Evolutionary conservation across 495 filamentous ascomycete species (phyloP).

Genomic region (Cetradonia linearis): DNA sequence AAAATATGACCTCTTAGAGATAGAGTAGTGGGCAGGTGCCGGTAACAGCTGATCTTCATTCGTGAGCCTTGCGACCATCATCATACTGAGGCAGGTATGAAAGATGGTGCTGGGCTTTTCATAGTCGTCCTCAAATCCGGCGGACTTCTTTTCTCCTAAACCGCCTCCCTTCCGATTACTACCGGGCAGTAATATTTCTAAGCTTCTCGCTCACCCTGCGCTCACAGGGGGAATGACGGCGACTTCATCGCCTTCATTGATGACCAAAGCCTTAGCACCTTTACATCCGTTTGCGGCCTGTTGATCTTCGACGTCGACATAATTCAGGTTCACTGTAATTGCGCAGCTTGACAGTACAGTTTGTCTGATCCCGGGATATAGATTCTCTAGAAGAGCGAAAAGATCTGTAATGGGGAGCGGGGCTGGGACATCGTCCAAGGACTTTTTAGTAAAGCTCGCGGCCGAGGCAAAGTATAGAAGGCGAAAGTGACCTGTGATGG

Average conservation of each 20-base stretch:
- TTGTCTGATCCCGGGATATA: conserved; percentile 67
- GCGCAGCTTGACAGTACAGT: conserved; percentile 67
- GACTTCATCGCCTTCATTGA: conserved; percentile 77
- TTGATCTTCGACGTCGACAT: conserved; percentile 58
- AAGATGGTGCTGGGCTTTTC: not conserved
- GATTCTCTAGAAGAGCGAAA: conserved; percentile 61
- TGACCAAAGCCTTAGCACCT: conserved; percentile 31
- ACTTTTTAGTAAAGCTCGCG: conserved; percentile 59
- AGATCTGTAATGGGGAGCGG: conserved; percentile 58
- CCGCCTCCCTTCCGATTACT: not conserved
- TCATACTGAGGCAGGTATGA: not conserved
- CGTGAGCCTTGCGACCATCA: not conserved
- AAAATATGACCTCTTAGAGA: conserved; percentile 56
- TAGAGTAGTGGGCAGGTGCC: conserved; percentile 31
- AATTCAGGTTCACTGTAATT: conserved; percentile 78
- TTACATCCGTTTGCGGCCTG: conserved; percentile 26
- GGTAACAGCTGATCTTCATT: not conserved
- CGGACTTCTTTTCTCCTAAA: not conserved
- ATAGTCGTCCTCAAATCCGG: not conserved
- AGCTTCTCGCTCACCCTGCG: conserved; percentile 43
- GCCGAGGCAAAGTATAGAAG: conserved; percentile 83
- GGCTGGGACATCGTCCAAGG: conserved; percentile 60
- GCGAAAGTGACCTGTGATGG: conserved; percentile 53
- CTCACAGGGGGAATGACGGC: conserved; percentile 97
- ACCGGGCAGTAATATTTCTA: no score